A percentile compares a stretch with the other conserved stretches of the same genome.
These are phyloP conservation scores for Chlorella sp. DNA, from an alignment of 139 green algal genomes.

Conservation along the genomic window DNA sequence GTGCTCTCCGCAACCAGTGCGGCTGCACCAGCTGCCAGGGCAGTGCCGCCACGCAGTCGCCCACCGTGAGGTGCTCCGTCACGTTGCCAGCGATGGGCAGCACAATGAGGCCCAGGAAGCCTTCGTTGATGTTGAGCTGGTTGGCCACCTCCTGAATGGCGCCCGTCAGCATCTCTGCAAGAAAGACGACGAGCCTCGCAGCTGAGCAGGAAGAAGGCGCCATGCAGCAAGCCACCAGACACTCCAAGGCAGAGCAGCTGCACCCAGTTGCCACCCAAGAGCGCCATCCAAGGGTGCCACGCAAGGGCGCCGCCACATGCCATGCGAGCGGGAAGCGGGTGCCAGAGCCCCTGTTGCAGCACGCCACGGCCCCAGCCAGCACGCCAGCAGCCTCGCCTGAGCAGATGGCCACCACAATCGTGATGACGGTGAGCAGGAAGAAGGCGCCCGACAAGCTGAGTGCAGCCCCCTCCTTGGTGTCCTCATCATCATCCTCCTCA, in stretches of 20 bases:
- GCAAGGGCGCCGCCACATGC: too few relatives aligned
- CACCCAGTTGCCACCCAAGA: too few relatives aligned
- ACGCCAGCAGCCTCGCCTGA: conserved; percentile 52
- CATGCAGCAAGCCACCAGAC: too few relatives aligned
- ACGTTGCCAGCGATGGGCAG: conserved; percentile 91
- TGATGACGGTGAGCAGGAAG: conserved; percentile 64
- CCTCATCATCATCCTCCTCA: conserved; percentile 21
- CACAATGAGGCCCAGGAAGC: conserved; percentile 85
- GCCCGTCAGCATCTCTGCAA: conserved; percentile 66
- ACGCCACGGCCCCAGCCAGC: neutral
- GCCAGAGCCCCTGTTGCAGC: neutral
- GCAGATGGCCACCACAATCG: conserved; percentile 69
- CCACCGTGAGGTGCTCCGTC: conserved; percentile 84
- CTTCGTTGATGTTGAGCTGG: conserved; percentile 67
- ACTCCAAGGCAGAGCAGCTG: too few relatives aligned
- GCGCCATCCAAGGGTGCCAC: too few relatives aligned
- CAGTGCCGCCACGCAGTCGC: neutral
- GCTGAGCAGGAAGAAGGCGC: too few relatives aligned
- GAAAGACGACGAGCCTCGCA: too few relatives aligned
- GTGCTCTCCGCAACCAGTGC: too few relatives aligned
- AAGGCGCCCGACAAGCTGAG: conserved; percentile 70
- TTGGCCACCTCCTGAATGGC: conserved; percentile 75
- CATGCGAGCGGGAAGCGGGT: neutral
- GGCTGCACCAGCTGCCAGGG: too few relatives aligned
- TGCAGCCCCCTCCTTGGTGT: conserved; percentile 57